Evolutionary conservation across 2,329 filamentous ascomycete species (phyloP), one percentile per base, ranked within the genome.

Genomic region (Coniochaeta prunicola): DNA sequence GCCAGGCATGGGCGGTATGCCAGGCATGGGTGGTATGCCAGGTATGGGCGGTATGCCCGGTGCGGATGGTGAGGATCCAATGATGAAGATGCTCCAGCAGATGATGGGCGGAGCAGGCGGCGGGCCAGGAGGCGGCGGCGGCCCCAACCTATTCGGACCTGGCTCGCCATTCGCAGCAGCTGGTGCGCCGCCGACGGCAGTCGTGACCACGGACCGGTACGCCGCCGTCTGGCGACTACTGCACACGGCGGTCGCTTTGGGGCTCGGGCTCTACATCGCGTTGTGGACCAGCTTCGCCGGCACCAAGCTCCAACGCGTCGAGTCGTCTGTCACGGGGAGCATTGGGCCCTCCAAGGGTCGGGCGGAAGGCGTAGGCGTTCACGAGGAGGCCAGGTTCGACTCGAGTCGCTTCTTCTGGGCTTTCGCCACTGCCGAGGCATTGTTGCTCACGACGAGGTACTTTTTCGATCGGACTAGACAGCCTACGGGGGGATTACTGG

Each of bases 401-500:
- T 68, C 72, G 34, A 69, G 77, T 42, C 76, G 60, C 76, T 87
- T 92, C 73, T 92, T 93, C 72, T 91, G 86, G 77, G 80, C 89
- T n/a, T 94, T 93, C 69, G 87, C 89, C 6, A 91, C 89, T 0
- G 86, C 84, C 33, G 89, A 94, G 74, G 80, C 90, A 12, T 70
- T 90, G 57, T 76, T 93, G 62, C 83, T 93, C 63, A 88, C 85
- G 1, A 86, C 83, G 31, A 79, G 89, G 26, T 90, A 88, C 69
- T 85, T 91, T 64, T 68, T 91, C 57, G 88, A 91, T 65, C 84
- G 83, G 64, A 81, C 81, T 26, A 71, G 76, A 26, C 69, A 81
- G 53, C 82, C 82, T 61, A 82, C 82, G 3, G 73, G 77, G 17
- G 88, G 88, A 3, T 80, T 89, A 59, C 65, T 91, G 61, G 85